phyloP scores from a whole-genome alignment of 2,329 filamentous ascomycete species.

The Mycocentrospora acerina region DNA sequence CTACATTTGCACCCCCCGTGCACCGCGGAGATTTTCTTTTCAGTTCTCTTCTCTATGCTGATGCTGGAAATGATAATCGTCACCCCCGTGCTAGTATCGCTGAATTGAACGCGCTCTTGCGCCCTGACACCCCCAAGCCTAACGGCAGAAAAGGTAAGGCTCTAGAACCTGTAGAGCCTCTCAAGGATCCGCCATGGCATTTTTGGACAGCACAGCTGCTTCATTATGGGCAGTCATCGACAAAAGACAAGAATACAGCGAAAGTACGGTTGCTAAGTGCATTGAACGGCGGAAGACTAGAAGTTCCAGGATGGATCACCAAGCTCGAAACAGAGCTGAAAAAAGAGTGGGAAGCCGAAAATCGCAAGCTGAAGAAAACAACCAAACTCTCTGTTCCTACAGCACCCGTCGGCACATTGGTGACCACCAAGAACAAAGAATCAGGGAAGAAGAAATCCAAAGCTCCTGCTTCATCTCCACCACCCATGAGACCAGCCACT shows the following conservation, averaged over 20 bases:
- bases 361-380: slow-evolving; percentile 50
- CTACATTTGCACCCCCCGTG: slow-evolving; percentile 31
- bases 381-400: not conserved
- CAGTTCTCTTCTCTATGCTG: slow-evolving; percentile 32
- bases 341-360: slow-evolving; percentile 57
- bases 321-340: slow-evolving; percentile 58
- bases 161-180: slow-evolving; percentile 1
- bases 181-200: slow-evolving; percentile 57
- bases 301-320: slow-evolving; percentile 52
- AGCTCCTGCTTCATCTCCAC: too few relatives aligned
- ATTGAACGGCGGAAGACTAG: slow-evolving; percentile 51
- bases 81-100: slow-evolving; percentile 32
- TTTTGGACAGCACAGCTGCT: slow-evolving; percentile 65
- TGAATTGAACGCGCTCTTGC: slow-evolving; percentile 33
- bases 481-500: too few relatives aligned
- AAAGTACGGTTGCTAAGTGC: slow-evolving; percentile 62
- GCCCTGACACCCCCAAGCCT: slow-evolving; percentile 20
- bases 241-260: slow-evolving; percentile 60
- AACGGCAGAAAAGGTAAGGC: slow-evolving; percentile 11
- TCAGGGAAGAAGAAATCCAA: not conserved
- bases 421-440: not conserved
- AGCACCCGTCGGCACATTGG: slow-evolving; percentile 7
- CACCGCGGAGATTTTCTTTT: slow-evolving; percentile 30
- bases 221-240: slow-evolving; percentile 61
- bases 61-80: slow-evolving; percentile 33